phyloP scores from a whole-genome alignment of 306 rosid genomes.

The Quercus agrifolia region DNA sequence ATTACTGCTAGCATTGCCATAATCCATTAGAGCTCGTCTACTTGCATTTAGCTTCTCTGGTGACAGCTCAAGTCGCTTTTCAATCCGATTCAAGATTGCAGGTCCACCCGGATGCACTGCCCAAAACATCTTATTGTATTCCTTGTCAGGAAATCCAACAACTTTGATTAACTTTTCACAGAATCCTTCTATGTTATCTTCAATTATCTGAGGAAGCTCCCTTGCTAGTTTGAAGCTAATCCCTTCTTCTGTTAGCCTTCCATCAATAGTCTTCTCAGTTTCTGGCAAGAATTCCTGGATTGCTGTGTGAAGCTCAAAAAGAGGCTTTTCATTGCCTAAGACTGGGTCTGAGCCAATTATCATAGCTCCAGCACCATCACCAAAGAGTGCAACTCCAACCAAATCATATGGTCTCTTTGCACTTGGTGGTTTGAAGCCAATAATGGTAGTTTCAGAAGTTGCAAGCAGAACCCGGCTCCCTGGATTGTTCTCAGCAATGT shows the following conservation, averaged over 20 bases:
- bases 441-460: slow-evolving; percentile 86
- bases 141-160: slow-evolving; percentile 44
- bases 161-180: slow-evolving; percentile 51
- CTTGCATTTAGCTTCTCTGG: slow-evolving; percentile 79
- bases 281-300: slow-evolving; percentile 66
- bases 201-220: slow-evolving; percentile 88
- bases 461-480: slow-evolving; percentile 75
- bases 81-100: slow-evolving; percentile 77
- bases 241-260: slow-evolving; percentile 83
- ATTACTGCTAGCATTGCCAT: slow-evolving; percentile 87
- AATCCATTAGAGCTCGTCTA: slow-evolving; percentile 74
- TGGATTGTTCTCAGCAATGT: slow-evolving; percentile 91
- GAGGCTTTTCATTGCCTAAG: slow-evolving; percentile 46
- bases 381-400: slow-evolving; percentile 88
- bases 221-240: slow-evolving; percentile 73
- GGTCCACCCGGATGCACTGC: slow-evolving; percentile 95
- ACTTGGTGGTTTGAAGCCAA: slow-evolving; percentile 90
- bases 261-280: slow-evolving; percentile 78
- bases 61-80: slow-evolving; percentile 69
- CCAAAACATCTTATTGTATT: slow-evolving; percentile 71
- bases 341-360: slow-evolving; percentile 65
- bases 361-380: slow-evolving; percentile 93
- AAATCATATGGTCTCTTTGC: slow-evolving; percentile 78
- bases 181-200: slow-evolving; percentile 75
- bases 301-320: slow-evolving; percentile 85